Evolutionary conservation across 495 filamentous ascomycete species (phyloP).

Genomic region (Aspergillus ellipticus): DNA sequence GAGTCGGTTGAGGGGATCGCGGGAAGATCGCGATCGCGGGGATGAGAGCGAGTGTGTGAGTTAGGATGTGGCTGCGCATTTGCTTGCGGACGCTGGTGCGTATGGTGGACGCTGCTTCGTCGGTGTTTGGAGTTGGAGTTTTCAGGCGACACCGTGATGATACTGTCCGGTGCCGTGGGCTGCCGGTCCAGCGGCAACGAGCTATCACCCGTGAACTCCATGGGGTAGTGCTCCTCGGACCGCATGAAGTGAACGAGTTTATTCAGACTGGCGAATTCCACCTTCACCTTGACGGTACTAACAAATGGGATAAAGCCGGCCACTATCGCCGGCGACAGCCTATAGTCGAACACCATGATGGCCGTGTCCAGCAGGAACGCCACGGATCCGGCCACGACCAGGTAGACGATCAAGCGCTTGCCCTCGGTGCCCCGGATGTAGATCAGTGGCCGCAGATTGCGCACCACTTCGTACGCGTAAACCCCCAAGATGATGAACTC

Average conservation of each 20-base stretch:
- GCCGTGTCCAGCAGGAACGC: constrained; percentile 35
- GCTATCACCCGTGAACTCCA: not conserved
- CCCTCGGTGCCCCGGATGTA: constrained; percentile 25
- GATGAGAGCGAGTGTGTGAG: too few species aligned
- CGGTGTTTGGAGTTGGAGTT: too few species aligned
- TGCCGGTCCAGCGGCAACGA: not conserved
- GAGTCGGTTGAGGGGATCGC: too few species aligned
- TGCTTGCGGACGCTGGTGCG: too few species aligned
- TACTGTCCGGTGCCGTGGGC: not conserved
- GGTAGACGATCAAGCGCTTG: constrained; percentile 32
- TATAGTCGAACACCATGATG: constrained; percentile 33
- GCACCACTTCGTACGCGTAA: constrained; percentile 43
- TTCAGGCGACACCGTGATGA: too few species aligned
- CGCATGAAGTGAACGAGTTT: constrained; percentile 26
- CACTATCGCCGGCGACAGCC: constrained; percentile 35
- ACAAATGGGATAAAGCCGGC: constrained; percentile 39
- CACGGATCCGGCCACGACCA: constrained; percentile 42
- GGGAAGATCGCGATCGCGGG: too few species aligned
- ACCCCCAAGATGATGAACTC: constrained; percentile 47
- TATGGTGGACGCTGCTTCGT: too few species aligned
- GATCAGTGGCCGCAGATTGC: constrained; percentile 31
- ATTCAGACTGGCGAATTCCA: constrained; percentile 51
- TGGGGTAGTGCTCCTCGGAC: too few species aligned
- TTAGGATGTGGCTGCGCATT: too few species aligned
- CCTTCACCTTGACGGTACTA: constrained; percentile 51